Evolutionary conservation across 192 early-diverging fungal species (phyloP), one percentile per base, ranked within the genome.

Genomic region (Pilobolus umbonatus): DNA sequence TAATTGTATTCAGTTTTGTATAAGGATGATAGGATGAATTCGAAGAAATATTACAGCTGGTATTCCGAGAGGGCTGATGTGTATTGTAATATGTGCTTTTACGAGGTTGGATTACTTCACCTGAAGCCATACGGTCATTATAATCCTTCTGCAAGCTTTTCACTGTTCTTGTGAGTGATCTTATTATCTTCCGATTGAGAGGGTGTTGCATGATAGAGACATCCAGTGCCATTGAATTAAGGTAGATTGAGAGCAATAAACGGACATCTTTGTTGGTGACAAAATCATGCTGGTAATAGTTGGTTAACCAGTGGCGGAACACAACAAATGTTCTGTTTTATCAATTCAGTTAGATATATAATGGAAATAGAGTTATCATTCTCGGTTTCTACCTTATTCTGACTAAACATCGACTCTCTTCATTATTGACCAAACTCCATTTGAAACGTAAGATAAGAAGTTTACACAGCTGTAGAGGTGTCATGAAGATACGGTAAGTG

Each of bases 231-330:
- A 83, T 44, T 0, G 61, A 51, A 42, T 68, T 78, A 3, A 83
- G 55, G 48, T 61, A 71, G 22, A 48, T 47, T 2, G 68, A 69
- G n/a, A 81, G 40, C 3, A 60, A 72, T 2, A 66, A 46, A 3
- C 79, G 62, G 3, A 83, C 52, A 24, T 51, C 42, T 11, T 67
- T 68, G 15, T 57, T 69, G 4, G 59, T 71, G 50, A 73, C 69
- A 49, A 84, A 84, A 44, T 84, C 82, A 57, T 78, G 73, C 10
- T 75, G 61, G 61, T 78, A 84, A 45, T 81, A 84, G 46, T 81
- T 81, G 17, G 75, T 44, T n/a, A 84, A 63, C 82, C 82, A 84
- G 31, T 81, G 80, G 19, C 82, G 74, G 36, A 84, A 55, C 12
- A 74, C 71, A 5, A 84, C 78, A 76, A 84, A 84, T 6, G 78